Evolutionary conservation across 2,329 filamentous ascomycete species (phyloP).

Genomic region (Juglanconis juglandina): DNA sequence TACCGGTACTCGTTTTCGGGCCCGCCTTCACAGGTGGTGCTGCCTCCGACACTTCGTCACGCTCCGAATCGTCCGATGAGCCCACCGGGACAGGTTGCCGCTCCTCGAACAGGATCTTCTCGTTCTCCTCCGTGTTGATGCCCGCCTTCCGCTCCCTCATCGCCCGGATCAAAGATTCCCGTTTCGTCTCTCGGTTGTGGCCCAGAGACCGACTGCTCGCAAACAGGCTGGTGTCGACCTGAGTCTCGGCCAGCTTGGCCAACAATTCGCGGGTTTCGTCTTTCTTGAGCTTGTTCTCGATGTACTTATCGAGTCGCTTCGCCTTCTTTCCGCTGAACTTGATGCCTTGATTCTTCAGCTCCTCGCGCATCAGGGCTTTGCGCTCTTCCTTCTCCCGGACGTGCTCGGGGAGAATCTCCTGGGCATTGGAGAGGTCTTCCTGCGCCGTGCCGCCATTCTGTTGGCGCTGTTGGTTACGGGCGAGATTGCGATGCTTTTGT

Average conservation of each 20-base stretch:
- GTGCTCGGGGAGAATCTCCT: constrained; percentile 46
- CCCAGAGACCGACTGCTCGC: constrained; percentile 76
- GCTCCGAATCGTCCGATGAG: constrained; percentile 26
- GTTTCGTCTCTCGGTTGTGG: constrained; percentile 66
- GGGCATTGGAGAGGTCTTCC: constrained; percentile 52
- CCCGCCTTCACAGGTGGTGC: background rate
- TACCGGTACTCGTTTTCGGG: background rate
- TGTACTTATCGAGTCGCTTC: constrained; percentile 65
- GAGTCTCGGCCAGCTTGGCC: constrained; percentile 74
- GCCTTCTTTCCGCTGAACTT: constrained; percentile 64
- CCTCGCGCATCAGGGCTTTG: constrained; percentile 53
- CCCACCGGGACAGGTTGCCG: constrained; percentile 32
- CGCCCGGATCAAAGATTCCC: constrained; percentile 62
- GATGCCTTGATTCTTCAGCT: constrained; percentile 47
- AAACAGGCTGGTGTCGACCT: constrained; percentile 78
- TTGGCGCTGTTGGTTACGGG: constrained; percentile 52
- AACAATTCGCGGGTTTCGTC: constrained; percentile 85
- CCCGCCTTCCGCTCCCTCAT: constrained; percentile 64
- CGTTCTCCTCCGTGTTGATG: constrained; percentile 49
- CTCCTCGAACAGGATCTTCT: constrained; percentile 52
- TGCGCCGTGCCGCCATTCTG: constrained; percentile 32
- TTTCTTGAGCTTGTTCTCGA: constrained; percentile 88
- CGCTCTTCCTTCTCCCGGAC: constrained; percentile 50
- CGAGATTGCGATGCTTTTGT: constrained; percentile 67
- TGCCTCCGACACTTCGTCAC: constrained; percentile 21